phyloP scores from a whole-genome alignment of 2,329 filamentous ascomycete genomes.

The Ophiostoma populinum region DNA sequence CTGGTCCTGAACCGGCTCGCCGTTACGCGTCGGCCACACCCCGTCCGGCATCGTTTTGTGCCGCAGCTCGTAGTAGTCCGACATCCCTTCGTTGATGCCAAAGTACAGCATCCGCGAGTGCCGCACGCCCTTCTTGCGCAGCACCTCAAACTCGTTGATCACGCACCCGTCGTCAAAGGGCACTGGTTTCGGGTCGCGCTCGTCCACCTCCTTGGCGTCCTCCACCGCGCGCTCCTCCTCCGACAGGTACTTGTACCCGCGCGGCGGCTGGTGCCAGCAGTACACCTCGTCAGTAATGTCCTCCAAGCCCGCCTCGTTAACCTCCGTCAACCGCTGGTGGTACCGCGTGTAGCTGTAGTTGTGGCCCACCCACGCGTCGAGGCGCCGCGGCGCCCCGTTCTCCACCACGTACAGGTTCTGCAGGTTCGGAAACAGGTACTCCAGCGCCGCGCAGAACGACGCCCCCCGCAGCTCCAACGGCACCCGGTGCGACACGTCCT shows the following conservation, averaged over 20 bases:
- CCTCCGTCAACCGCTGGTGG: conserved; percentile 1
- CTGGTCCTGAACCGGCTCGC: conserved; percentile 4
- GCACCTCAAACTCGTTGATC: conserved; percentile 6
- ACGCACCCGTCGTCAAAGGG: conserved; percentile 12
- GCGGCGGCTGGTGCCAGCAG: conserved; percentile 7
- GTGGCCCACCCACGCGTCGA: conserved; percentile 6
- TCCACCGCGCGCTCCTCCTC: neutral
- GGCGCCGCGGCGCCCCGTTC: neutral
- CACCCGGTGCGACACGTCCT: conserved; percentile 6
- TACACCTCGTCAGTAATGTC: conserved; percentile 1
- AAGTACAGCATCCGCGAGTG: conserved; percentile 10
- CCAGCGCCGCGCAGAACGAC: neutral
- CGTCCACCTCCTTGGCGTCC: neutral
- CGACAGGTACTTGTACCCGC: no score
- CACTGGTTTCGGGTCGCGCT: no score
- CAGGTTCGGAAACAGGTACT: conserved; percentile 5
- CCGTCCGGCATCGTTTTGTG: conserved; percentile 2
- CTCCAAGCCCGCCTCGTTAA: neutral
- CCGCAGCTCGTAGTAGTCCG: conserved; percentile 3
- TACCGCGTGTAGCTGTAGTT: neutral
- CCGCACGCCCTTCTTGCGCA: conserved; percentile 6
- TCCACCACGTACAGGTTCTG: conserved; percentile 9
- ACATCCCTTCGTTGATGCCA: neutral
- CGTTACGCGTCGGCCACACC: conserved; percentile 5
- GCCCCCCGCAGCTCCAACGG: conserved; percentile 3